Base-by-base conservation (phyloP, 2,329 filamentous ascomycete species). In the Pseudocercospora eumusae region DNA sequence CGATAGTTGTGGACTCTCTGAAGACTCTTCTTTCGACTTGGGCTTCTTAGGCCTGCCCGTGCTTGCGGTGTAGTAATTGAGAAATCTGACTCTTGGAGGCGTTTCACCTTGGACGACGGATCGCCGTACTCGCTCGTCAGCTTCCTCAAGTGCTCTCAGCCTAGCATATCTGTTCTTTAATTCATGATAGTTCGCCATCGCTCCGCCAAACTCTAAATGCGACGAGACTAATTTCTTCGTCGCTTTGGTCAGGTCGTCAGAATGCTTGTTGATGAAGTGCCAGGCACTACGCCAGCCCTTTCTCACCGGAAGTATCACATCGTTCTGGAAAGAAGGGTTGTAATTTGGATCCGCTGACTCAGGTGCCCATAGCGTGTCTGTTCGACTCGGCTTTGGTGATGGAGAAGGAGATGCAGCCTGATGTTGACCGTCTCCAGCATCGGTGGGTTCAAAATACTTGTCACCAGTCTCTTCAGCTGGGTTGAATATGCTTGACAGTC, bases 41-140 rank as follows among this genome's bases (percentile, higher is more conserved):
- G 75, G 74, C 66, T 76, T 78, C 69, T 80, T 92, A 1, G 83
- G 82, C 62, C 86, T 82, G 3, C 92, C 92, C 9, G 89, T 88
- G 67, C 90, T 92, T n/a, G 90, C 84, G 0, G 92, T 96, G 73
- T 93, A 96, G 74, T 96, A 96, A 73, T 96, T 96, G 61, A 91
- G 82, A 70, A 96, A 96, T 15, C 92, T 84, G 10, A 95, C 84
- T 57, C 88, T 81, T 2, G 80, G 78, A 1, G 78, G 78, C 57
- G 62, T 54, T 15, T 59, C 64, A 13, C 59, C 63, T 28, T 67
- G 61, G 1, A 71, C 75, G 47, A 67, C 72, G 45, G 80, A 78
- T 21, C 65, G 64, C 18, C 75, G 68, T 7, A 73, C 65, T 9
- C 59, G 59, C 13, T 88, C 86, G 60, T 90, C 84, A 4, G 87